Base-by-base conservation (phyloP, 2,329 filamentous ascomycete species). In the Oidium heveae region DNA sequence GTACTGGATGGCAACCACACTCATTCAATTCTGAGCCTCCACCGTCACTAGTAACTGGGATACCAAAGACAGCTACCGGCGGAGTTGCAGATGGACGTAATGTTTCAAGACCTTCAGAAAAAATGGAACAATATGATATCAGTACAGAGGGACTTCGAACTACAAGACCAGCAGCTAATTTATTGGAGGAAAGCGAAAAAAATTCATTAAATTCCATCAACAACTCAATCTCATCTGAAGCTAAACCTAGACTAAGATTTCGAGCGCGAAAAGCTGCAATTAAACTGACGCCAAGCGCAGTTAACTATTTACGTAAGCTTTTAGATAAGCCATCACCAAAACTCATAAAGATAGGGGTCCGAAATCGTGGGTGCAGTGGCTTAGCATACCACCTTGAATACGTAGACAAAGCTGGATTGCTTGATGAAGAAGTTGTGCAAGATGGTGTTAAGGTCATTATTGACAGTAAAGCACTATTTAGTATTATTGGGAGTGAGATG, bases 401-500 rank as follows among this genome's bases (percentile, higher is more conserved):
- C 62, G 89, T 96, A 52, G 88, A 96, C 62, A 88, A 88, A 72
- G 77, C 89, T 0, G 86, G 80, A 4, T 72, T 76, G 39, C 89
- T 96, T 63, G 91, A 98, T 63, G 91, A 98, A 68, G 74, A 81
- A 53, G 86, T 98, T 1, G 88, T 93, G 65, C 91, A 98, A 66
- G 91, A 96, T 63, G 91, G 89, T 0, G 89, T 98, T 56, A 89
- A 85, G 69, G 89, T 98, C 36, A 68, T 96, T 66, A 91, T 98
- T 56, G 91, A 98, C 68, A 94, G 86, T 73, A 96, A 95, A 72
- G 91, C 91, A 44, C 71, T 98, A 52, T 88, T 98, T 66, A 96
- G 89, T 68, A 96, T 98, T 54, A 95, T 98, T 62, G 91, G 91
- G 5, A 94, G 84, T 65, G 89, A 96, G 70, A 98, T 98, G 91